Percentiles rank a stretch among this genome's conserved stretches.
Evolutionary conservation across 306 rosid species (phyloP).

Genomic region (Vachellia pachyceras): DNA sequence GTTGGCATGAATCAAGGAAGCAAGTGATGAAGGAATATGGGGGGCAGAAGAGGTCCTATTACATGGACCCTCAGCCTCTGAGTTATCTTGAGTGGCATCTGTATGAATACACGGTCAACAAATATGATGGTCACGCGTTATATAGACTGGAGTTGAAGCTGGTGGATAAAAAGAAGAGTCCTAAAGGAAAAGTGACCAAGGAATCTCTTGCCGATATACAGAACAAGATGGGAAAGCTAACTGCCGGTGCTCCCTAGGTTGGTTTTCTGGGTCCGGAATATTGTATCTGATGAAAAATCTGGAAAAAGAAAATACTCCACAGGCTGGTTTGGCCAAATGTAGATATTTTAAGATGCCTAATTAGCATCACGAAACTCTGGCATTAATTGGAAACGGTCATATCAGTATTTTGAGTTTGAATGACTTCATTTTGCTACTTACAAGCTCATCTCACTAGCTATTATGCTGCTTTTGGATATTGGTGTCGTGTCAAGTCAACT

Average conservation of each 20-base stretch:
- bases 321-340: constrained; percentile 28
- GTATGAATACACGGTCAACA: constrained; percentile 81
- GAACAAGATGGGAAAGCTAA: constrained; percentile 92
- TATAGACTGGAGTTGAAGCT: constrained; percentile 84
- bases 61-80: constrained; percentile 95
- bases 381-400: constrained; percentile 27
- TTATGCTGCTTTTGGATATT: background rate
- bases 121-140: constrained; percentile 78
- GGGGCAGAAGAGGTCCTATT: constrained; percentile 93
- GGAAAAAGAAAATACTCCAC: constrained; percentile 25
- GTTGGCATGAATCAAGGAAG: constrained; percentile 99
- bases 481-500: background rate
- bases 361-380: constrained; percentile 29
- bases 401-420: background rate
- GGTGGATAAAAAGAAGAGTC: constrained; percentile 82
- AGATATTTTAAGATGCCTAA: constrained; percentile 29
- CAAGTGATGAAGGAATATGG: constrained; percentile 90
- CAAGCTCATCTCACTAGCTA: background rate
- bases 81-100: constrained; percentile 90
- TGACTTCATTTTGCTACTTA: background rate
- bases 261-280: constrained; percentile 46
- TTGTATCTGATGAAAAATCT: constrained; percentile 46
- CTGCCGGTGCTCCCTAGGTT: constrained; percentile 58
- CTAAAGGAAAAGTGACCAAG: constrained; percentile 69
- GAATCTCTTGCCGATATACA: constrained; percentile 90